Conservation (phyloP, 257 asterid species). For the Osmanthus fragrans region DNA sequence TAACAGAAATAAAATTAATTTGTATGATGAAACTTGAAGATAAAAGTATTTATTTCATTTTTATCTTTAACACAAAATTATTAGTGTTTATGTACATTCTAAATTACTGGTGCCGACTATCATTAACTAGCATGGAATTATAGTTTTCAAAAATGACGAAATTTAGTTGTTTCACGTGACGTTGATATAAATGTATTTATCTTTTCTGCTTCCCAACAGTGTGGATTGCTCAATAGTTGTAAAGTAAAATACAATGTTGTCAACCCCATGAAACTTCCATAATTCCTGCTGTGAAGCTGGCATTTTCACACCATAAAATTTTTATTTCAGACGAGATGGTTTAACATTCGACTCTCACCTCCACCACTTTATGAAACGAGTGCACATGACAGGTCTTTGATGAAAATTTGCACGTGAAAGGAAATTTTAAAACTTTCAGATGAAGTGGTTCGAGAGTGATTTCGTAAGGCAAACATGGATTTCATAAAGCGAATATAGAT, state of each 20-base stretch:
- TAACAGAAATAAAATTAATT: too few relatives aligned
- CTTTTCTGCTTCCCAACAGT: constrained; percentile 37
- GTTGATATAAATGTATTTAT: background rate
- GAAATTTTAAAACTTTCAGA: background rate
- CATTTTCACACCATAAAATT: background rate
- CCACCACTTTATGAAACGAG: background rate
- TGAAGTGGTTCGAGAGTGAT: background rate
- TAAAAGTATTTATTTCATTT: too few relatives aligned
- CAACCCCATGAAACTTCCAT: constrained; percentile 17
- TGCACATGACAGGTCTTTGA: background rate
- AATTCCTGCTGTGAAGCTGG: background rate
- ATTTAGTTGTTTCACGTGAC: constrained; percentile 24
- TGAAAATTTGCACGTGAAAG: background rate
- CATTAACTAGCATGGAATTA: background rate
- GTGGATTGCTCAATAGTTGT: constrained; percentile 10
- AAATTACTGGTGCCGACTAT: background rate
- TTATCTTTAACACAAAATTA: too few relatives aligned
- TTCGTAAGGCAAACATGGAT: background rate
- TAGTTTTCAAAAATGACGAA: background rate
- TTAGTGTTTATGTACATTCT: background rate
- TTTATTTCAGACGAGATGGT: background rate
- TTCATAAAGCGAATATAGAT: too few relatives aligned
- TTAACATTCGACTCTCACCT: background rate
- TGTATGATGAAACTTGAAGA: too few relatives aligned
- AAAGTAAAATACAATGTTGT: constrained; percentile 11